phyloP scores from a whole-genome alignment of 106 monocot species.

The Acorus gramineus region DNA sequence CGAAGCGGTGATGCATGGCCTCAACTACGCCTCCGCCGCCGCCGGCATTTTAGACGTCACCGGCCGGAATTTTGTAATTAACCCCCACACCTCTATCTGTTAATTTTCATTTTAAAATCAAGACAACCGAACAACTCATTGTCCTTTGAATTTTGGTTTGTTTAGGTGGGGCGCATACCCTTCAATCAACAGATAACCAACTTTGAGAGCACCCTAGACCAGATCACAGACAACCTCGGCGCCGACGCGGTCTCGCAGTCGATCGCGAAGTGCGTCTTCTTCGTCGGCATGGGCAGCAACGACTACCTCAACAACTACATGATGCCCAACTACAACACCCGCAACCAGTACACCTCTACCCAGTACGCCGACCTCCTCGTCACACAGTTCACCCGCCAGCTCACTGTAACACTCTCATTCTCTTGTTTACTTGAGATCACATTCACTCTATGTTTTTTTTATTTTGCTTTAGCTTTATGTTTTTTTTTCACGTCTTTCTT shows the following conservation, averaged over 20 bases:
- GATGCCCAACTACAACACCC: constrained; percentile 65
- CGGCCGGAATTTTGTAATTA: constrained; percentile 68
- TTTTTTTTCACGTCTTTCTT: too few species aligned
- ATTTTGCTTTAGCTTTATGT: not conserved
- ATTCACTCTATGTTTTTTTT: not conserved
- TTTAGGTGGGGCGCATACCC: constrained; percentile 60
- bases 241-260: constrained; percentile 25
- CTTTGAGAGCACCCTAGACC: constrained; percentile 61
- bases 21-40: constrained; percentile 92
- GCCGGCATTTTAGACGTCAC: constrained; percentile 88
- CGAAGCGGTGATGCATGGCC: constrained; percentile 40
- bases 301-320: constrained; percentile 98
- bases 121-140: too few species aligned
- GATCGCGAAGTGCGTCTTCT: constrained; percentile 51
- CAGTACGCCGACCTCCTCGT: constrained; percentile 67
- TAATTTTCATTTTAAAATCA: too few species aligned
- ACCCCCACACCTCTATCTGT: not conserved
- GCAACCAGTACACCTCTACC: constrained; percentile 46
- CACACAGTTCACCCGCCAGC: constrained; percentile 46
- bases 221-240: constrained; percentile 37
- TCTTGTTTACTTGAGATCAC: not conserved
- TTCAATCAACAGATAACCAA: constrained; percentile 83
- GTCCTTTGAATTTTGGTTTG: too few species aligned
- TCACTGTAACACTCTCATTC: constrained; percentile 25
- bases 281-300: constrained; percentile 86